Conservation (phyloP, 768 basidiomycete genomes). For the Epithele typhae region DNA sequence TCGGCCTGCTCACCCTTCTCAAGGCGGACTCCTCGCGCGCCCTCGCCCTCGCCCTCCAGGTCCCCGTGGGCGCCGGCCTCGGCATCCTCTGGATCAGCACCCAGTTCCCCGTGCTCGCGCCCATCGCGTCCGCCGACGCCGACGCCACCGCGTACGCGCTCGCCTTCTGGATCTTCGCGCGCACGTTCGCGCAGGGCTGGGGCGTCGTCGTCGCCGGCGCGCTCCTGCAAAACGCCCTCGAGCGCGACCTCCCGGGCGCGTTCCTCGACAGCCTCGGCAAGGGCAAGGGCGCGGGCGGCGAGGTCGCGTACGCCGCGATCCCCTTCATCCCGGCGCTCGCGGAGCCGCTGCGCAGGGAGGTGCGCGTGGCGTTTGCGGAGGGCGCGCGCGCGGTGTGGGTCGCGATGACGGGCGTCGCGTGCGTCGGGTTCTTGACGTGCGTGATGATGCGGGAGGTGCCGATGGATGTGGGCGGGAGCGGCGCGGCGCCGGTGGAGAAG, state of each 20-base stretch:
- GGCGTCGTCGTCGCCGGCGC: conserved; percentile 30
- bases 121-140: conserved; percentile 19
- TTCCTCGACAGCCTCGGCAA: conserved; percentile 24
- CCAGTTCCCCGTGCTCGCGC: conserved; percentile 4
- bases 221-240: conserved; percentile 34
- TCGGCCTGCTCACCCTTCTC: conserved; percentile 31
- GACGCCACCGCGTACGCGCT: conserved; percentile 34
- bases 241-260: conserved; percentile 21
- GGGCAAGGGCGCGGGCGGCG: conserved; percentile 22
- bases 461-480: conserved; percentile 4
- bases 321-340: conserved; percentile 23
- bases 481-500: too few relatives aligned
- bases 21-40: conserved; percentile 11
- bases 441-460: conserved; percentile 23
- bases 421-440: conserved; percentile 21
- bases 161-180: conserved; percentile 24
- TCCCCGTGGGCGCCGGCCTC: conserved; percentile 24
- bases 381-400: conserved; percentile 28
- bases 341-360: conserved; percentile 18
- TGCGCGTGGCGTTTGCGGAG: conserved; percentile 26
- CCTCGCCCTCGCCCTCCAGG: conserved; percentile 15
- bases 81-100: conserved; percentile 17
- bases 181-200: conserved; percentile 10
- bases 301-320: conserved; percentile 27
- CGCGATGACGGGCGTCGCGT: conserved; percentile 25